Base-by-base conservation (phyloP, 2,329 filamentous ascomycete genomes). In the Arthrobotrys pseudoclavata region DNA sequence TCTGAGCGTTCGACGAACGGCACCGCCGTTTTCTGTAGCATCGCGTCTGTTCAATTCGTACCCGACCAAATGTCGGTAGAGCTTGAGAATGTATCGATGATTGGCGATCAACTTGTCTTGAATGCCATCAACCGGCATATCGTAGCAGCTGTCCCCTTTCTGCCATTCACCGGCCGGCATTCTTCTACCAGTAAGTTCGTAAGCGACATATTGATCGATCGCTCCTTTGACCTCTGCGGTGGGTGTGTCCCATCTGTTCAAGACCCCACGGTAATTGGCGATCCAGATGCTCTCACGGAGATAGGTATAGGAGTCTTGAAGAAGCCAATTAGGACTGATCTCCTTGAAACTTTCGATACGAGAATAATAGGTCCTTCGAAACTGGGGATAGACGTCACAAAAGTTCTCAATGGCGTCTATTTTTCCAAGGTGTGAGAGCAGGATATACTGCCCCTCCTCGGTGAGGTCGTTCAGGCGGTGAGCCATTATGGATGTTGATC, bases 91-190 rank as follows among this genome's bases (percentile, higher is more conserved):
- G 34, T 72, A 72, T 40, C 60, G n/a, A n/a, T 72, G 69, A 20
- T 72, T 63, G 0, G 68, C 34, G 12, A 66, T 57, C 29, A 72
- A 37, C 22, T 72, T 72, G 24, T 72, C 69, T 50, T 60, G 15
- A 5, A 72, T 10, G 13, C 22, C 13, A 6, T 22, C 4, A 10
- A 57, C 4, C 3, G 62, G 37, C 5, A 42, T 7, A 9, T 48
- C 22, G 50, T 72, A 72, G 47, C 55, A 71, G 15, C 48, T 61
- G 13, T 37, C 26, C 0, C 24, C 48, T 10, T 3, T 20, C 2
- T 34, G n/a, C 55, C 55, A 60, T 10, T 40, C 5, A 40, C 4
- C 9, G 12, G 9, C n/a, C 3, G 42, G 34, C 13, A 57, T 40
- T 3, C 18, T 18, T 15, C 9, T 12, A 20, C 9, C n/a, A 4